Percentiles rank a stretch among this genome's conserved stretches.
Conservation (phyloP, 495 filamentous ascomycete genomes). For the Aspergillus conjunctus region DNA sequence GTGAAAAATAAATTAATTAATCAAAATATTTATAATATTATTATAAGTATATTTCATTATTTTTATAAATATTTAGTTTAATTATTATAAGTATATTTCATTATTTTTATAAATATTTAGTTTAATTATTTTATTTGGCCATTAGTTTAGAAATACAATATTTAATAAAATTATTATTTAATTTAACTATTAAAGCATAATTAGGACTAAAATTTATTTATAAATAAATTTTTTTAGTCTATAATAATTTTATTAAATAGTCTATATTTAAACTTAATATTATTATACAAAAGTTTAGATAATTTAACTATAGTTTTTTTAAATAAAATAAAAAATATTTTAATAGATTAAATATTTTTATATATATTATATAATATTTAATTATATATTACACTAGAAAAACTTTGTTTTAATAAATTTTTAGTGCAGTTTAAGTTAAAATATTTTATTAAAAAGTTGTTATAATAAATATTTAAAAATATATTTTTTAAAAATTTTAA, state of each 20-base stretch:
- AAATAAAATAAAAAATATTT: neutral
- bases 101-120: neutral
- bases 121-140: neutral
- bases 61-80: neutral
- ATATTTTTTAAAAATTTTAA: neutral
- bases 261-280: neutral
- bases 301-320: neutral
- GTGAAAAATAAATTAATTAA: neutral
- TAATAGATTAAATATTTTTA: neutral
- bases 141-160: neutral
- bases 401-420: neutral
- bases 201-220: neutral
- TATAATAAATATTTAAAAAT: neutral
- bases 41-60: conserved; percentile 6
- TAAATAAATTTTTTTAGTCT: too few relatives aligned
- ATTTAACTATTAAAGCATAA: neutral
- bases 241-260: neutral
- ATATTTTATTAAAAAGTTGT: neutral
- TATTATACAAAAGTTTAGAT: neutral
- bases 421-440: neutral
- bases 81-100: neutral
- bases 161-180: neutral
- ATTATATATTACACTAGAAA: neutral
- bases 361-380: neutral
- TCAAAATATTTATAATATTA: neutral